phyloP scores from a whole-genome alignment of 768 basidiomycete species.

The Boletus rufocinnamomeus region DNA sequence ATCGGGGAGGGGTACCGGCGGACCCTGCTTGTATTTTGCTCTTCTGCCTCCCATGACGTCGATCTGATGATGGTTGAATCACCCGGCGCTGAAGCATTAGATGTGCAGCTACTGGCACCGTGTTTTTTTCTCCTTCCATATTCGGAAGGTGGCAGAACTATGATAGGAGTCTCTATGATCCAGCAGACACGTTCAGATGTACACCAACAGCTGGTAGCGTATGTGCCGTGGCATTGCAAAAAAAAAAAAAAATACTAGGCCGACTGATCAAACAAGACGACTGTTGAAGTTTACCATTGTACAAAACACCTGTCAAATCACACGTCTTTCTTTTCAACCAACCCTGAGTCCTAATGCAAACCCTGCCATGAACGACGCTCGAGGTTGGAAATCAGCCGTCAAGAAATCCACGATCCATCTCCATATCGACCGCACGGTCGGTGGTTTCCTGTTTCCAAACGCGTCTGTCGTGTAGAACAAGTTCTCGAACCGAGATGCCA shows the following conservation, averaged over 20 bases:
- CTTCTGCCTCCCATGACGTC: conserved; percentile 79
- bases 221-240: not conserved
- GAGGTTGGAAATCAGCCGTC: conserved; percentile 88
- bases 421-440: conserved; percentile 67
- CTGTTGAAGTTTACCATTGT: not conserved
- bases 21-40: conserved; percentile 80
- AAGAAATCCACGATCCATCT: conserved; percentile 75
- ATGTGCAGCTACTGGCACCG: not conserved
- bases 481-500: conserved; percentile 68
- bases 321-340: conserved; percentile 48
- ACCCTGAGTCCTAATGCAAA: conserved; percentile 78
- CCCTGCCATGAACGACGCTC: conserved; percentile 87
- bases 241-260: not conserved
- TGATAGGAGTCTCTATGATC: no score
- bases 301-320: not conserved
- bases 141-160: conserved; percentile 17
- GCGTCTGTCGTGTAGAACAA: conserved; percentile 67
- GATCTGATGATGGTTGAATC: conserved; percentile 4
- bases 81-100: not conserved
- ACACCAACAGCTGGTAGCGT: not conserved
- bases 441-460: conserved; percentile 54
- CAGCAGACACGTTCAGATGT: not conserved
- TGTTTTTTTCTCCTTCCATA: conserved; percentile 28
- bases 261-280: not conserved
- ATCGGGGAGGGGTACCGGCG: conserved; percentile 59